Conservation (phyloP, 768 basidiomycete genomes). For the Kwoniella dejecticola region DNA sequence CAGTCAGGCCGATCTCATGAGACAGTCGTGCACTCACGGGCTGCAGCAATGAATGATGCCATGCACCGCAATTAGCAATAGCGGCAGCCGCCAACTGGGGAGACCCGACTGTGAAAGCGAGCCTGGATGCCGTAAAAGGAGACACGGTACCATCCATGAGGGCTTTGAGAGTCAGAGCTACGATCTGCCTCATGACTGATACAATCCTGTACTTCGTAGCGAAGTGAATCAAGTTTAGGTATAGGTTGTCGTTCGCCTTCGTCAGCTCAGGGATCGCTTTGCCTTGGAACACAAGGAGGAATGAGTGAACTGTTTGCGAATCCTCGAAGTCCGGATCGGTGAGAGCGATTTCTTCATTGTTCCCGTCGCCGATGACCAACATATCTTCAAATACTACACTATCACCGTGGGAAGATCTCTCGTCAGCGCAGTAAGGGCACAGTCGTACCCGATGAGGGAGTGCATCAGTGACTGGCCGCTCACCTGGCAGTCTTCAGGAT, state of each 20-base stretch:
- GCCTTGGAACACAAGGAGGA: background rate
- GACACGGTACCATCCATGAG: background rate
- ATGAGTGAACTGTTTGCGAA: background rate
- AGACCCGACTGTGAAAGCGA: background rate
- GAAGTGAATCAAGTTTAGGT: background rate
- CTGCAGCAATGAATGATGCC: too few relatives aligned
- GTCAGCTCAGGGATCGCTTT: background rate
- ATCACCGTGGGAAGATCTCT: background rate
- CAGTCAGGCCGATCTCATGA: too few relatives aligned
- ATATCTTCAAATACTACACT: constrained; percentile 8
- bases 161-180: background rate
- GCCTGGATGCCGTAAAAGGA: background rate
- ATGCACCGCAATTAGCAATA: too few relatives aligned
- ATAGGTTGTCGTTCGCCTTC: background rate
- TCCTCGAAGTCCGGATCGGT: background rate
- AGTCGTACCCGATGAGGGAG: background rate
- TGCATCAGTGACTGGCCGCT: background rate
- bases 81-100: too few relatives aligned
- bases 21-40: too few relatives aligned
- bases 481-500: constrained; percentile 15
- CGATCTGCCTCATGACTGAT: background rate
- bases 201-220: background rate
- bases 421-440: background rate
- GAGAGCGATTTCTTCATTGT: background rate
- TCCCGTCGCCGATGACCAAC: background rate